Percentiles rank a stretch among this genome's conserved stretches.
Conservation (phyloP, 2,329 filamentous ascomycete species). For the Colletotrichum nymphaeae region DNA sequence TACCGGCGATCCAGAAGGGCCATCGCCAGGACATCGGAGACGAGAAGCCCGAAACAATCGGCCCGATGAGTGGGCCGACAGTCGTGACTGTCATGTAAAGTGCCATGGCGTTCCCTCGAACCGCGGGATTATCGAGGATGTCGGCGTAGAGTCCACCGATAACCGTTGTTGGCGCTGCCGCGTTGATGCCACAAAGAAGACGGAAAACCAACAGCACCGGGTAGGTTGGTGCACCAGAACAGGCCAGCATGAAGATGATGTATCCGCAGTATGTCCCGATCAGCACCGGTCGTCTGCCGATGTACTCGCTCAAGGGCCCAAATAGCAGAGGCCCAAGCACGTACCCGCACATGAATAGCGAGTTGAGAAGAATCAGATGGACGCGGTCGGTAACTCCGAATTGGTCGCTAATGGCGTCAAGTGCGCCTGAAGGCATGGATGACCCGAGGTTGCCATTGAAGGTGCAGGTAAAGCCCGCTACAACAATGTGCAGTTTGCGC, state of each 20-base stretch:
- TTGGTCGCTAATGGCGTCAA: slow-evolving; percentile 45
- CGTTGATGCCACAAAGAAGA: slow-evolving; percentile 46
- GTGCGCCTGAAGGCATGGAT: slow-evolving; percentile 49
- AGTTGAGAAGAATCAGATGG: slow-evolving; percentile 48
- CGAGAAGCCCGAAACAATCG: slow-evolving; percentile 63
- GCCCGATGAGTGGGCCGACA: slow-evolving; percentile 55
- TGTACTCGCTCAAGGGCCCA: slow-evolving; percentile 48
- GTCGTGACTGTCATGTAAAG: slow-evolving; percentile 50
- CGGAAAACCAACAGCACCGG: slow-evolving; percentile 55
- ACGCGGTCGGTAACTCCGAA: slow-evolving; percentile 42
- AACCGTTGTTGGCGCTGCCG: slow-evolving; percentile 48
- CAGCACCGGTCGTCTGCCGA: slow-evolving; percentile 47
- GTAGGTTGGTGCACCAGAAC: slow-evolving; percentile 55
- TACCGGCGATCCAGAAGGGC: slow-evolving; percentile 52
- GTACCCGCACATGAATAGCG: slow-evolving; percentile 49
- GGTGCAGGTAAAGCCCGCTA: slow-evolving; percentile 49
- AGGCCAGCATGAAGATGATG: slow-evolving; percentile 46
- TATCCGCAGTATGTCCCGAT: slow-evolving; percentile 48
- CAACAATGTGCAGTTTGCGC: slow-evolving; percentile 47
- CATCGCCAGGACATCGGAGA: slow-evolving; percentile 56
- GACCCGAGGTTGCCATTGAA: slow-evolving; percentile 51
- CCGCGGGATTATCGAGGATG: slow-evolving; percentile 45
- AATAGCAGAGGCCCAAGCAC: slow-evolving; percentile 48
- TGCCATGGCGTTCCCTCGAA: slow-evolving; percentile 46
- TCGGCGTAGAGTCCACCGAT: slow-evolving; percentile 48